Evolutionary conservation across 345 rosid genomes (phyloP).

Genomic region (Clarkia xantiana): DNA sequence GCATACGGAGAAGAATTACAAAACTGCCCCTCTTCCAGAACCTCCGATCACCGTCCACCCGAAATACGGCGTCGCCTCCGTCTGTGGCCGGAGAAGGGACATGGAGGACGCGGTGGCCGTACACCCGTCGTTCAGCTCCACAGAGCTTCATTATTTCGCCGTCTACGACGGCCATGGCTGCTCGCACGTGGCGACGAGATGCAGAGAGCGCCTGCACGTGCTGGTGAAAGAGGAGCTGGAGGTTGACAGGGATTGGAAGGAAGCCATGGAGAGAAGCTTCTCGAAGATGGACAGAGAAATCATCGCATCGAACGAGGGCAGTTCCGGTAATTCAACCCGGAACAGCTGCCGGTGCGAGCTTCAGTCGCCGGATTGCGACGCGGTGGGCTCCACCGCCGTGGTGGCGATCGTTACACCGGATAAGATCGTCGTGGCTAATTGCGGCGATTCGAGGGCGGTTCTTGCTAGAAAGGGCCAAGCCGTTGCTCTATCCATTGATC

Average conservation of each 20-base stretch:
- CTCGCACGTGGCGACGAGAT: slow-evolving; percentile 32
- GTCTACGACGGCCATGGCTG: slow-evolving; percentile 37
- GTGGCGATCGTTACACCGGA: slow-evolving; percentile 55
- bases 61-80: slow-evolving; percentile 56
- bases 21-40: slow-evolving; percentile 2
- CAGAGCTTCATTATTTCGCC: slow-evolving; percentile 46
- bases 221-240: slow-evolving; percentile 25
- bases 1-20: not conserved
- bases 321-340: not conserved
- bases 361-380: slow-evolving; percentile 29
- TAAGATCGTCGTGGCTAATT: slow-evolving; percentile 62
- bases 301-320: slow-evolving; percentile 8
- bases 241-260: slow-evolving; percentile 15
- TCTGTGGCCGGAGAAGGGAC: slow-evolving; percentile 71
- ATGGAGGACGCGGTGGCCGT: slow-evolving; percentile 76
- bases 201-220: slow-evolving; percentile 29
- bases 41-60: slow-evolving; percentile 13
- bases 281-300: slow-evolving; percentile 28
- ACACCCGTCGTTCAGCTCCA: slow-evolving; percentile 29
- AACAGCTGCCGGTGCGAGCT: slow-evolving; percentile 22
- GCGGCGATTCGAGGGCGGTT: slow-evolving; percentile 92
- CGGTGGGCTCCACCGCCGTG: slow-evolving; percentile 84
- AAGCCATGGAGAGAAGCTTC: slow-evolving; percentile 26
- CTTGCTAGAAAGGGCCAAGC: slow-evolving; percentile 62
- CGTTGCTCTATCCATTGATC: slow-evolving; percentile 66